A percentile compares a stretch with the other conserved stretches of the same genome.
These are phyloP conservation scores for Colletotrichum filicis DNA, from an alignment of 2,329 filamentous ascomycete species.

Conservation along the genomic window DNA sequence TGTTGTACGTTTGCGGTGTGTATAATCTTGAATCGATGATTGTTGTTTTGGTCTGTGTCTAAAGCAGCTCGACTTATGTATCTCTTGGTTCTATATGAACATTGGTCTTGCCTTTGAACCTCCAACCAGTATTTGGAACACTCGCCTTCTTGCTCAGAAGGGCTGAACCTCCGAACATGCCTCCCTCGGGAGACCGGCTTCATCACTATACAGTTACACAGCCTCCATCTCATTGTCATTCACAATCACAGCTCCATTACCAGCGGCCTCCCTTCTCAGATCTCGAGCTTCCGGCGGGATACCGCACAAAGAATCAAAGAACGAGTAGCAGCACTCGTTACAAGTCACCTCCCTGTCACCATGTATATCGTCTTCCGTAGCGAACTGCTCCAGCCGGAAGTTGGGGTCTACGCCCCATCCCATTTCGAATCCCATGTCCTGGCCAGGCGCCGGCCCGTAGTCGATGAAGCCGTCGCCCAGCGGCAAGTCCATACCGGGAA, in stretches of 20 bases:
- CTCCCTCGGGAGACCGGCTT: not conserved
- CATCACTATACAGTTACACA: not conserved
- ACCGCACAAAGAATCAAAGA: constrained; percentile 23
- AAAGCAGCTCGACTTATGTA: not conserved
- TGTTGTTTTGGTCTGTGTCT: not conserved
- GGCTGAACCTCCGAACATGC: too few species aligned
- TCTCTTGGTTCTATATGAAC: not conserved
- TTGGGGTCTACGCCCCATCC: constrained; percentile 14
- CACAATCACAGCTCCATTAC: not conserved
- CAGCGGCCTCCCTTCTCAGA: constrained; percentile 3
- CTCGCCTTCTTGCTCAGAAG: not conserved
- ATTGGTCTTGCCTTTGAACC: not conserved
- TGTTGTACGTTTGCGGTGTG: not conserved
- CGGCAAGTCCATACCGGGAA: not conserved
- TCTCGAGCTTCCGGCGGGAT: not conserved
- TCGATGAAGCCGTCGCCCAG: constrained; percentile 28
- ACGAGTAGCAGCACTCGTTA: constrained; percentile 15
- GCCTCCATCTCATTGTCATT: constrained; percentile 27
- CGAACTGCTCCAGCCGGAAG: constrained; percentile 8
- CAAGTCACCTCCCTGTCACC: constrained; percentile 7
- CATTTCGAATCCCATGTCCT: constrained; percentile 16
- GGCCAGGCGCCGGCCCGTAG: constrained; percentile 21
- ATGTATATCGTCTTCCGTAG: not conserved
- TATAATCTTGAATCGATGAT: not conserved
- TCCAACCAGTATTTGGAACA: not conserved